phyloP scores from a whole-genome alignment of 2,329 filamentous ascomycete species.

The Colletotrichum neosansevieriae region DNA sequence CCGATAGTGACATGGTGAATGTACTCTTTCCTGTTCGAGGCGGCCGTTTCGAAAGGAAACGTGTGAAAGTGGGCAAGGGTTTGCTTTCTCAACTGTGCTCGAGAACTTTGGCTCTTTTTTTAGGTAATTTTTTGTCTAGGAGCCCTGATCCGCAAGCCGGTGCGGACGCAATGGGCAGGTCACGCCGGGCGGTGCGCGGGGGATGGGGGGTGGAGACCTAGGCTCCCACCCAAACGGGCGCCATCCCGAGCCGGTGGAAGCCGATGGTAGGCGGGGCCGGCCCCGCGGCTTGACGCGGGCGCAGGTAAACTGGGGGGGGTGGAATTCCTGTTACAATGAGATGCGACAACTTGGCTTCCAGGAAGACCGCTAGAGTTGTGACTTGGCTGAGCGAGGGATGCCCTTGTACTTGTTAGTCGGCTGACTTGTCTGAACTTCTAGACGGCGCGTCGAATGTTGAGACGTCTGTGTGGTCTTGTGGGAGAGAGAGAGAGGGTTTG shows the following conservation, averaged over 20 bases:
- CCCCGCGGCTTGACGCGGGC: constrained; percentile 27
- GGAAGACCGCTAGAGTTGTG: constrained; percentile 5
- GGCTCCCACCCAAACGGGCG: constrained; percentile 8
- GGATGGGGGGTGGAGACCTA: background rate
- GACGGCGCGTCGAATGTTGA: constrained; percentile 3
- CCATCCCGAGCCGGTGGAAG: constrained; percentile 35
- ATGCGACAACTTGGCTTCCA: too few species aligned
- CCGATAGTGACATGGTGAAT: background rate
- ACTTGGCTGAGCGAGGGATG: constrained; percentile 22
- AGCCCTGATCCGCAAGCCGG: background rate
- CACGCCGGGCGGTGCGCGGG: constrained; percentile 17
- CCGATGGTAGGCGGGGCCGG: constrained; percentile 39
- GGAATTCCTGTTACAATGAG: background rate
- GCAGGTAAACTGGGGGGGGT: background rate
- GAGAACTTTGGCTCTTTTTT: constrained; percentile 24
- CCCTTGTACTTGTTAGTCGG: constrained; percentile 26
- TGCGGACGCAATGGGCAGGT: constrained; percentile 26
- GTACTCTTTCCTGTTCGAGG: background rate
- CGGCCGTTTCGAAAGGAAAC: constrained; percentile 12
- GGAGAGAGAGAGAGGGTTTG: constrained; percentile 12
- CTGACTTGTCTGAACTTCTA: constrained; percentile 36
- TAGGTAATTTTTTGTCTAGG: constrained; percentile 34
- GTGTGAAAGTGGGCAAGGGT: background rate
- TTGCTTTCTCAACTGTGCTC: background rate
- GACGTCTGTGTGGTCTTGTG: constrained; percentile 15